phyloP scores from a whole-genome alignment of 306 rosid genomes.

The peach (Prunus persica) region DNA sequence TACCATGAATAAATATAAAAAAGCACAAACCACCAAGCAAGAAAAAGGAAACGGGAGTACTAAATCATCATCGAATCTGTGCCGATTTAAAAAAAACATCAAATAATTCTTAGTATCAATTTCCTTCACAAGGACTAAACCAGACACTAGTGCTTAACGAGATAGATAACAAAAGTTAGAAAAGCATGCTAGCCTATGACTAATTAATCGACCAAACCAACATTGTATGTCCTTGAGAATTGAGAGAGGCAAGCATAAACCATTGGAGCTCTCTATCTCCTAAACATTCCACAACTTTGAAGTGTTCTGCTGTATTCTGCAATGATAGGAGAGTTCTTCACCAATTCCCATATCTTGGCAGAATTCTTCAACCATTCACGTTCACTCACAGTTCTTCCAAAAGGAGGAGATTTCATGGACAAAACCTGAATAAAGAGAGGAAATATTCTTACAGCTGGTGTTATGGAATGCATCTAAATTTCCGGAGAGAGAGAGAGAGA shows the following conservation, averaged over 20 bases:
- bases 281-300: slow-evolving; percentile 63
- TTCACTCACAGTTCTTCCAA: slow-evolving; percentile 58
- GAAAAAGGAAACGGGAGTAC: background rate
- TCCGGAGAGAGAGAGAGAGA: slow-evolving; percentile 4
- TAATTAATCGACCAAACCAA: background rate
- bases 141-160: background rate
- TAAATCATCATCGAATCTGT: background rate
- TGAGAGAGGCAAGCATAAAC: background rate
- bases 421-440: slow-evolving; percentile 47
- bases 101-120: background rate
- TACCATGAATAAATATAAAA: background rate
- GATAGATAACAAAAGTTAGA: background rate
- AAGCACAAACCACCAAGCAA: background rate
- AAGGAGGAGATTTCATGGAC: slow-evolving; percentile 62
- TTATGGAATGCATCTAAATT: background rate
- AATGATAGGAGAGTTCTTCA: slow-evolving; percentile 68
- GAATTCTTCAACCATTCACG: slow-evolving; percentile 93
- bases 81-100: background rate
- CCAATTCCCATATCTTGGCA: slow-evolving; percentile 79
- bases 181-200: slow-evolving; percentile 3
- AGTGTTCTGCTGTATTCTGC: slow-evolving; percentile 67
- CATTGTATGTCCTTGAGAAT: background rate
- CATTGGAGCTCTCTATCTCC: slow-evolving; percentile 41
- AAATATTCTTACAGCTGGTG: background rate
- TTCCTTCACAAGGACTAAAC: background rate